Conservation (phyloP, 345 rosid species). For the Schrenkiella parvula region DNA sequence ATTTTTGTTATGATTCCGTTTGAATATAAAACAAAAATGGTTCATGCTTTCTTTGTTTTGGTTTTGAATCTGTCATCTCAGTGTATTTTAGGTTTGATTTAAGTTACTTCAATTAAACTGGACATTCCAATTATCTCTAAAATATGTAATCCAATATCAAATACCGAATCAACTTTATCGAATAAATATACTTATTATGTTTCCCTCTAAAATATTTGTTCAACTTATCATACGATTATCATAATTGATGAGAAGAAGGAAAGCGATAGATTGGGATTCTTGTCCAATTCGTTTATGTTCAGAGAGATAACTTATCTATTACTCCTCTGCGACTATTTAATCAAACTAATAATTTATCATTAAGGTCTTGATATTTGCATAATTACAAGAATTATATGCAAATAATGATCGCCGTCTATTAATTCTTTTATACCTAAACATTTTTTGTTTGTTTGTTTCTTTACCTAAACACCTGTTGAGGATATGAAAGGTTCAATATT, state of each 20-base stretch:
- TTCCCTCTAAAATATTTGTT: too few species aligned
- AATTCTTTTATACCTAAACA: too few species aligned
- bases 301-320: constrained; percentile 2
- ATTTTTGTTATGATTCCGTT: not conserved
- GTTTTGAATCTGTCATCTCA: not conserved
- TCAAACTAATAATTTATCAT: not conserved
- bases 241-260: not conserved
- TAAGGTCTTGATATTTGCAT: not conserved
- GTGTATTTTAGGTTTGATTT: not conserved
- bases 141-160: too few species aligned
- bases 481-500: not conserved
- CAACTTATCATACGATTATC: too few species aligned
- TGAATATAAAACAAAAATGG: not conserved
- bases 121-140: not conserved
- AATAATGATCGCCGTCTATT: not conserved
- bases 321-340: constrained; percentile 4
- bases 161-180: too few species aligned
- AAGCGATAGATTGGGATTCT: not conserved
- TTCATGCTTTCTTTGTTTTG: not conserved
- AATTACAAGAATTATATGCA: not conserved
- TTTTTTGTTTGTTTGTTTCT: not conserved
- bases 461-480: not conserved
- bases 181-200: too few species aligned
- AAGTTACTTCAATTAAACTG: not conserved
- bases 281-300: constrained; percentile 13